These are phyloP conservation scores for Tripidium arundinaceum DNA, from an alignment of 202 grass and related monocot genomes.

Conservation along the genomic window DNA sequence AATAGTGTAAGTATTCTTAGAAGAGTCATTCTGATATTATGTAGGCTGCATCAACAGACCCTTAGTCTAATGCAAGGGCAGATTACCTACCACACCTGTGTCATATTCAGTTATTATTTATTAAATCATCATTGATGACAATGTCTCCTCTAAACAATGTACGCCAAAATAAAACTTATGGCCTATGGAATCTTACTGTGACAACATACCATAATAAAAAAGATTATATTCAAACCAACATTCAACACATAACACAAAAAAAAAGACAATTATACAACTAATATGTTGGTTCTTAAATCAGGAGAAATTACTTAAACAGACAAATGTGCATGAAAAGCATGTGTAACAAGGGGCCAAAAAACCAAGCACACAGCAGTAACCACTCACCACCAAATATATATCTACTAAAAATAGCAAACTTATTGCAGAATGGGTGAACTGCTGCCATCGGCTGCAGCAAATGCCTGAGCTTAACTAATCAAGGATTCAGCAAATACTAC, in stretches of 20 bases:
- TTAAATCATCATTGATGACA: background rate
- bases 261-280: background rate
- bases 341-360: background rate
- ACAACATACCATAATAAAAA: background rate
- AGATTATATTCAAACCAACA: background rate
- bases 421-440: background rate
- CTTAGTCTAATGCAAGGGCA: background rate
- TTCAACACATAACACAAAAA: background rate
- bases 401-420: slow-evolving; percentile 28
- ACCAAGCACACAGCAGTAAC: background rate
- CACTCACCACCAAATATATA: background rate
- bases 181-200: background rate
- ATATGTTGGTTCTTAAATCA: background rate
- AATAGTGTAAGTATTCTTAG: background rate
- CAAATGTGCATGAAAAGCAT: background rate
- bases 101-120: background rate
- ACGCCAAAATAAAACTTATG: background rate
- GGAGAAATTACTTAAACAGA: background rate
- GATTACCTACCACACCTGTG: background rate
- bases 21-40: background rate
- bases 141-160: background rate
- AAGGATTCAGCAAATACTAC: background rate
- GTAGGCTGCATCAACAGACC: background rate
- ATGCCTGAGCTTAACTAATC: background rate
- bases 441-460: background rate